phyloP scores from a whole-genome alignment of 208 protist species.

The Trypanosoma mega region DNA sequence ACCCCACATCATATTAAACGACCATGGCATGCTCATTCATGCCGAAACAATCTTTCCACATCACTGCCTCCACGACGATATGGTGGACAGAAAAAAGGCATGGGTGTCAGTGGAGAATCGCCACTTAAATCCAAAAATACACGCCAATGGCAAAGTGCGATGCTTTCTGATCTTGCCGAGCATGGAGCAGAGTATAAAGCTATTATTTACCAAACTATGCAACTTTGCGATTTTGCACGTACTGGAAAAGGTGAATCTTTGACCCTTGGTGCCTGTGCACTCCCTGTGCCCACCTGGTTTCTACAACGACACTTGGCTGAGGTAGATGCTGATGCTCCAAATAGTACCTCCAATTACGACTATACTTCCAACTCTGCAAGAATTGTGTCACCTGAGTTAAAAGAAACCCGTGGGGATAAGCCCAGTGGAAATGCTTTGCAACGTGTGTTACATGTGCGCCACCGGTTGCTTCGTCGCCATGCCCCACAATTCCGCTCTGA shows the following conservation, averaged over 20 bases:
- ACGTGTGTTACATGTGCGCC: slow-evolving; percentile 28
- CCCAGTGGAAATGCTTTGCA: slow-evolving; percentile 12
- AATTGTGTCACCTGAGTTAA: no score
- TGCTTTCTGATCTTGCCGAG: slow-evolving; percentile 28
- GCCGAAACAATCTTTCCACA: no score
- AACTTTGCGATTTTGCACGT: slow-evolving; percentile 42
- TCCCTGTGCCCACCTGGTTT: slow-evolving; percentile 28
- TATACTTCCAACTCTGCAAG: no score
- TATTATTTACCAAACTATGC: slow-evolving; percentile 39
- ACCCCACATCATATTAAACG: no score
- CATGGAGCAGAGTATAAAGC: slow-evolving; percentile 30
- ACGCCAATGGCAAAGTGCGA: slow-evolving; percentile 6
- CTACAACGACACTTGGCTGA: slow-evolving; percentile 21
- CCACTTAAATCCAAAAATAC: no score
- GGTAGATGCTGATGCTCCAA: slow-evolving; percentile 6
- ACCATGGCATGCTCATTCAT: no score
- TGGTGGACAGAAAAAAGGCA: no score
- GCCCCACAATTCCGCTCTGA: slow-evolving; percentile 36
- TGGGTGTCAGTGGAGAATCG: no score
- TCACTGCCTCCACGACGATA: no score
- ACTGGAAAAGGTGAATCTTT: slow-evolving; percentile 11
- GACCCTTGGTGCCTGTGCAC: slow-evolving; percentile 21
- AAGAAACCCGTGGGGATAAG: no score
- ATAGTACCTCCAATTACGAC: no score
- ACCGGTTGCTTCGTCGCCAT: slow-evolving; percentile 23